Base-by-base conservation (phyloP, 139 green algal species). In the Trebouxia sp. region DNA sequence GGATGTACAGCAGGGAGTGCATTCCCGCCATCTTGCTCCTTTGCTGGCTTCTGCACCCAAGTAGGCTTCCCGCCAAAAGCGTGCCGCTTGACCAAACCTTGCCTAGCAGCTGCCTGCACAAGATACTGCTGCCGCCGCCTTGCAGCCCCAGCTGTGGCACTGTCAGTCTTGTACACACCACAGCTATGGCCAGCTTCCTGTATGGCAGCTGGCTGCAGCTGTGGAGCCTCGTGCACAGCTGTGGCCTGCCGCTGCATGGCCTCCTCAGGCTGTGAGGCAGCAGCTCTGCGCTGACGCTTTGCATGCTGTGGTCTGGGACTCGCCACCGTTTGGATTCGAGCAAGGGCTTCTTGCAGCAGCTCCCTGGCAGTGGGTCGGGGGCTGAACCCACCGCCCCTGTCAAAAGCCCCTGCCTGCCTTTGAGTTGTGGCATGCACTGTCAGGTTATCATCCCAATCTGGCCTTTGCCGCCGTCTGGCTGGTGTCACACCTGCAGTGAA, bases 221-320 rank as follows among this genome's bases (percentile, higher is more conserved):
- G 62, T 72, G 62, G 62, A 10, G 43, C 2, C 62, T 24, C n/a
- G 28, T 28, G 15, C 11, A 5, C 32, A 45, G 62, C 62, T 72
- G 35, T 72, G 62, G 32, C 62, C 30, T 22, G 62, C 32, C 9
- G 14, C 58, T 69, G 58, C 28, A 5, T 1, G 28, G 58, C 6
- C 11, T 9, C 30, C 39, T 28, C 28, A 69, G 9, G 28, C 58
- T 69, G 58, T 45, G 32, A 35, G 9, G 62, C 62, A 12, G 35
- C 28, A 12, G 32, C 35, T 45, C 62, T 72, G 32, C 62, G 32
- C 6, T 72, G 62, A 12, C 62, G 62, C 62, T 72, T 72, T 72
- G 62, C 32, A 45, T 72, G 62, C 62, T 72, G 62, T 24, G 62
- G 62, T 22, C 62, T 72, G 12, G 62, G 62, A 45, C 62, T 72